Evolutionary conservation across 176 grass and related monocot genomes (phyloP).

Genomic region (Ensete glaucum): DNA sequence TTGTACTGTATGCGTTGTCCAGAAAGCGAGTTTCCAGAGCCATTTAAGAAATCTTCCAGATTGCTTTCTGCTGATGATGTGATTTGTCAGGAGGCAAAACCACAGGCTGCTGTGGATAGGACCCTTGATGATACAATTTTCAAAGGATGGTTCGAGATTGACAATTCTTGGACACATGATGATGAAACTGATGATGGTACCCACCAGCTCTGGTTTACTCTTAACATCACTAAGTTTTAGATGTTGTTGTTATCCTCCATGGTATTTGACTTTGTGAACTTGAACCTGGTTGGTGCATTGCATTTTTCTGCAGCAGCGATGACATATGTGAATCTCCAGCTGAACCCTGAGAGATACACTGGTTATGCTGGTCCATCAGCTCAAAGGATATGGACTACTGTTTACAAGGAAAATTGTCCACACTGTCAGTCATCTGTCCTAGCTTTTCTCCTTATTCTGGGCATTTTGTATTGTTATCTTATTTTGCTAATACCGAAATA

Average conservation of each 20-base stretch:
- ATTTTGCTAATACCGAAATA: too few species aligned
- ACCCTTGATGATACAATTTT: constrained; percentile 80
- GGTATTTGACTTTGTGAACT: constrained; percentile 7
- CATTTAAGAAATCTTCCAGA: constrained; percentile 61
- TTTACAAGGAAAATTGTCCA: constrained; percentile 88
- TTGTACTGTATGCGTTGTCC: constrained; percentile 89
- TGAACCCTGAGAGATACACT: constrained; percentile 88
- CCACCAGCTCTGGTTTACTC: constrained; percentile 3
- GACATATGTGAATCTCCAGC: constrained; percentile 90
- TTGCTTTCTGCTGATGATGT: constrained; percentile 44
- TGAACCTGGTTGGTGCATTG: constrained; percentile 4
- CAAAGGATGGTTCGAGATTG: constrained; percentile 75
- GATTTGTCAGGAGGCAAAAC: constrained; percentile 83
- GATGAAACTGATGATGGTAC: constrained; percentile 68
- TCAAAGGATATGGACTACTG: constrained; percentile 58
- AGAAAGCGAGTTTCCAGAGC: constrained; percentile 81
- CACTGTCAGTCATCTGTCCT: constrained; percentile 41
- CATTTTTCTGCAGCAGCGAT: constrained; percentile 55
- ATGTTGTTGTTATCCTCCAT: background rate
- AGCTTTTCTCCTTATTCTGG: background rate
- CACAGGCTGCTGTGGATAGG: constrained; percentile 77
- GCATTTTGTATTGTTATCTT: background rate
- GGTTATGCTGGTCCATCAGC: constrained; percentile 72
- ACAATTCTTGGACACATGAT: constrained; percentile 98
- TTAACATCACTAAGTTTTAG: background rate